phyloP scores from a whole-genome alignment of 768 basidiomycete genomes.

The Rhodocollybia butyracea region DNA sequence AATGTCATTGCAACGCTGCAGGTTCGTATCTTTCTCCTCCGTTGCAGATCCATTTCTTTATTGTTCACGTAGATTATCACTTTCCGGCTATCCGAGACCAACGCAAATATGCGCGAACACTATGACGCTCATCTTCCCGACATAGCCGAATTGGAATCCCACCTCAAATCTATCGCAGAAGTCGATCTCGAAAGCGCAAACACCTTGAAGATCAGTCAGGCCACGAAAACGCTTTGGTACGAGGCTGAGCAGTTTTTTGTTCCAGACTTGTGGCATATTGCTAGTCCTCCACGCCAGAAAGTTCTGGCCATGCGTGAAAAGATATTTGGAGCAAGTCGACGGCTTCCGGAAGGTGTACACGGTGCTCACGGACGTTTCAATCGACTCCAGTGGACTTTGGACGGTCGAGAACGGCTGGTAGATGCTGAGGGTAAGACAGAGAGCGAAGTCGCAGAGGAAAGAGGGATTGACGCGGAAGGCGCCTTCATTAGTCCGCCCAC shows the following conservation, averaged over 20 bases:
- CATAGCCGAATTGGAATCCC: constrained; percentile 43
- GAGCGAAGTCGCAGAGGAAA: constrained; percentile 75
- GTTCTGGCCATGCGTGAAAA: constrained; percentile 64
- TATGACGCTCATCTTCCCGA: constrained; percentile 49
- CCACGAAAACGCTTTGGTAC: constrained; percentile 66
- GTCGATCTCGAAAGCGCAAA: constrained; percentile 48
- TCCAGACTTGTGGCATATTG: constrained; percentile 64
- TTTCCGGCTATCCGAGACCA: constrained; percentile 48
- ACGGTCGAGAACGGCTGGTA: constrained; percentile 58
- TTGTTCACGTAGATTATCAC: constrained; percentile 42
- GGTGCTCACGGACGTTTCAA: constrained; percentile 61
- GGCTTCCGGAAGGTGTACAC: constrained; percentile 46
- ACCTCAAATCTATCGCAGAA: constrained; percentile 44
- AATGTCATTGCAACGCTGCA: constrained; percentile 61
- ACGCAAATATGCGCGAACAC: constrained; percentile 54
- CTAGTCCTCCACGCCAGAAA: constrained; percentile 55
- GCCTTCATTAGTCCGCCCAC: constrained; percentile 23
- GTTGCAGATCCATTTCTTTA: constrained; percentile 2
- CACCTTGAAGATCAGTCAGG: constrained; percentile 54
- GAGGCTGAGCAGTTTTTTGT: constrained; percentile 68
- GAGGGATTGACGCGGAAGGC: constrained; percentile 28
- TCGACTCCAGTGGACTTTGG: constrained; percentile 68
- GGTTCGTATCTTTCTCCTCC: constrained; percentile 27
- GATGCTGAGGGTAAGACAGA: constrained; percentile 70
- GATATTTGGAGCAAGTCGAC: constrained; percentile 60